phyloP scores from a whole-genome alignment of 73 alveolate species.

The Paramecium pentaurelia region DNA sequence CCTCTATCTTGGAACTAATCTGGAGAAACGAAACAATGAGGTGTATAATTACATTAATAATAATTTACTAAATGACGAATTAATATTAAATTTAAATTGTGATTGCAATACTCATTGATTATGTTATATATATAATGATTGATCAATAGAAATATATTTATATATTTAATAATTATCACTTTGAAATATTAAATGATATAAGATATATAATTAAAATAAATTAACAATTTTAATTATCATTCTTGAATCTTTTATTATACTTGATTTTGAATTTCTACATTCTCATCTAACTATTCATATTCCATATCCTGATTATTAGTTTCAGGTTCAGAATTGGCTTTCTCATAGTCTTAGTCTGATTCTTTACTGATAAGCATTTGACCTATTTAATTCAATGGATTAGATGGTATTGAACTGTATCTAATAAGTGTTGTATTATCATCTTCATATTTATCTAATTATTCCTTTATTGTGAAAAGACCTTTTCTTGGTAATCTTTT shows the following conservation, averaged over 20 bases:
- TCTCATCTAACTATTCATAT: background rate
- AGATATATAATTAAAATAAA: background rate
- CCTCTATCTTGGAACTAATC: background rate
- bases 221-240: background rate
- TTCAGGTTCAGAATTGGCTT: background rate
- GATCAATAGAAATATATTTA: no score
- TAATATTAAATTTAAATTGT: background rate
- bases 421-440: background rate
- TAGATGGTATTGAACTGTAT: background rate
- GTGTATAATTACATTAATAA: background rate
- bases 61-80: background rate
- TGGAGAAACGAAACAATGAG: background rate
- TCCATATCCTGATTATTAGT: background rate
- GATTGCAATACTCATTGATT: background rate
- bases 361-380: background rate
- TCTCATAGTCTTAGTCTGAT: background rate
- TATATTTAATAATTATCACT: no score
- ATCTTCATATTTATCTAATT: background rate
- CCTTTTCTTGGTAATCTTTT: background rate
- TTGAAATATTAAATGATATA: background rate
- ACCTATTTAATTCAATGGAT: background rate
- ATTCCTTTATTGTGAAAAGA: background rate
- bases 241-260: background rate
- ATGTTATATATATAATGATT: no score
- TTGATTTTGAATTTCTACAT: background rate